These are phyloP conservation scores for Lichina pygmaea DNA, from an alignment of 495 filamentous ascomycete species.

Conservation along the genomic window DNA sequence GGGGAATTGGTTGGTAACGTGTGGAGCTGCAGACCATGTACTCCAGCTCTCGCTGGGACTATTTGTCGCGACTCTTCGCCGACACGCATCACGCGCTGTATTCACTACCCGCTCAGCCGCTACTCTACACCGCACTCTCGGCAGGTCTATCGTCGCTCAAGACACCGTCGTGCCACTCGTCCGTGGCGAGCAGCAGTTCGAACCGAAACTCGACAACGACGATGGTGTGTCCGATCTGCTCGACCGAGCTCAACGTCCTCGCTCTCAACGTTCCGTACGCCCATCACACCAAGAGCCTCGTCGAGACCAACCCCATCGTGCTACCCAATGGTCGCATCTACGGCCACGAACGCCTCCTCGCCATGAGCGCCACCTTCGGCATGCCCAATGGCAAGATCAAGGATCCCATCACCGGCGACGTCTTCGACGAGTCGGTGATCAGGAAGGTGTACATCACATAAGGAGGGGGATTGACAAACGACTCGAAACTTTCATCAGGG, in stretches of 20 bases:
- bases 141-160: conserved; percentile 88
- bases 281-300: conserved; percentile 74
- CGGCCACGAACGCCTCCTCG: conserved; percentile 42
- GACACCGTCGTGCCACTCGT: conserved; percentile 76
- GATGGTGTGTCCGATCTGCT: conserved; percentile 79
- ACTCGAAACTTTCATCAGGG: too few relatives aligned
- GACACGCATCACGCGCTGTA: conserved; percentile 68
- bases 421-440: conserved; percentile 29
- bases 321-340: conserved; percentile 75
- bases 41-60: conserved; percentile 38
- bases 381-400: conserved; percentile 37
- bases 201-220: conserved; percentile 33
- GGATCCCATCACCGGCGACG: conserved; percentile 52
- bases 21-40: conserved; percentile 33
- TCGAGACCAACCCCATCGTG: conserved; percentile 65
- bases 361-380: conserved; percentile 50
- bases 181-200: conserved; percentile 26
- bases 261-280: conserved; percentile 77
- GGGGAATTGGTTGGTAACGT: background rate
- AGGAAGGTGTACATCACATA: conserved; percentile 80
- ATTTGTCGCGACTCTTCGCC: conserved; percentile 60
- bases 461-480: too few relatives aligned
- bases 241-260: conserved; percentile 75
- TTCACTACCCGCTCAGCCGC: conserved; percentile 52
- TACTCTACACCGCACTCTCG: conserved; percentile 77